Base-by-base conservation (phyloP, 2,329 filamentous ascomycete genomes). In the Rhytidhysteron rufulum region DNA sequence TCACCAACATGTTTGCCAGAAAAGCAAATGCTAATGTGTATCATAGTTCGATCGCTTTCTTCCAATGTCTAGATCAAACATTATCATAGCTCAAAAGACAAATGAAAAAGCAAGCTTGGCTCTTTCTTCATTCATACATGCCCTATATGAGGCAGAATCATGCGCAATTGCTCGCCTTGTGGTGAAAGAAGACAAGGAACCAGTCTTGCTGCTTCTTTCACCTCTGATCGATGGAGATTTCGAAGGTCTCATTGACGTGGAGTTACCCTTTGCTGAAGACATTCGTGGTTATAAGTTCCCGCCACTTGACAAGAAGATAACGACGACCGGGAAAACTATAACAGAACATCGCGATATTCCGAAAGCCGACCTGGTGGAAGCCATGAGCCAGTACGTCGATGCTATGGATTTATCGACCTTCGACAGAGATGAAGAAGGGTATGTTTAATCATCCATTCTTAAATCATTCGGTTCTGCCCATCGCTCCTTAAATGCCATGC, bases 381-480 rank as follows among this genome's bases (percentile, higher is more conserved):
- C 88, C 1, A 97, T 98, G 90, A 85, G 83, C 60, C 81, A 88
- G 48, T 97, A 91, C 52, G 88, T 98, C 6, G 88, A 97, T 60
- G 81, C 80, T 6, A 95, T 98, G 91, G 90, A 96, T 55, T 71
- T 98, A 2, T 85, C 84, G 1, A 74, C 65, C 0, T 81, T 84
- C 54, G 84, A 76, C 8, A 77, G 73, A 33, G 85, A 95, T 53
- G 86, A 93, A 33, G 78, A 90, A 31, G 87, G 60, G 37, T 19
- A 33, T 30, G 30, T 15, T 34, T 22, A 33, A 37, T 49, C 13
- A 27, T 27, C 13, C 24, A 13, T 22, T 50, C 17, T 8, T 9
- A n/a, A n/a, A n/a, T n/a, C n/a, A n/a, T n/a, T n/a, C n/a, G n/a
- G n/a, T n/a, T n/a, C n/a, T n/a, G n/a, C n/a, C n/a, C n/a, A n/a